These are phyloP conservation scores for Coemansia sp. DNA, from an alignment of 192 early-diverging fungal species.

Conservation along the genomic window DNA sequence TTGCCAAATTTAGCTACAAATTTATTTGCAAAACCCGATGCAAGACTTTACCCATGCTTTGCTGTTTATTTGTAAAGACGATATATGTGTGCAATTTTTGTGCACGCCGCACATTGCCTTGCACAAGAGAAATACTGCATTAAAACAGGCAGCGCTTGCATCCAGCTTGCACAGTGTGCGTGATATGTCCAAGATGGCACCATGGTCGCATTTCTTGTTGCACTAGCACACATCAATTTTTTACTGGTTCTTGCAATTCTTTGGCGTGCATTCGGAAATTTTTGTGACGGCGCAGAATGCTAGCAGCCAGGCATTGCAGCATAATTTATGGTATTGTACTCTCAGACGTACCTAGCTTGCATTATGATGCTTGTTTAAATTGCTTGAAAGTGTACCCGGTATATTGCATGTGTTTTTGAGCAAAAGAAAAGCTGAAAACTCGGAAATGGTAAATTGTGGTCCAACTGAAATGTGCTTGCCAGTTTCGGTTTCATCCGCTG, in stretches of 20 bases:
- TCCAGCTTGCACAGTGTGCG: background rate
- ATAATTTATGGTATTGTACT: background rate
- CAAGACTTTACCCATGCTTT: background rate
- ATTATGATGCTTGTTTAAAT: background rate
- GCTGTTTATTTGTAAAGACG: background rate
- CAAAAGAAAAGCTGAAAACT: slow-evolving; percentile 1
- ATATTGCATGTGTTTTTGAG: background rate
- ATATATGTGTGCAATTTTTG: background rate
- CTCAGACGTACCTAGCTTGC: background rate
- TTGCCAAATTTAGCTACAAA: background rate
- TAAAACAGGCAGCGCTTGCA: background rate
- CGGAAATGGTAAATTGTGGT: background rate
- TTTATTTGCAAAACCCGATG: background rate
- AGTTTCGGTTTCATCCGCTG: background rate
- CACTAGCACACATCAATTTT: background rate
- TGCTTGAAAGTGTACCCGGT: background rate
- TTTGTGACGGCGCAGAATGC: background rate
- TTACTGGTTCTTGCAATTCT: background rate
- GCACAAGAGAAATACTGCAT: background rate
- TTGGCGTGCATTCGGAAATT: background rate
- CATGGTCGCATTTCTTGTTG: background rate
- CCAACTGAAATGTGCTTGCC: background rate
- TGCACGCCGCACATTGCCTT: background rate
- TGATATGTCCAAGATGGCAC: background rate
- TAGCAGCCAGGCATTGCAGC: background rate